Evolutionary conservation across 2,329 filamentous ascomycete genomes (phyloP), one percentile per base, ranked within the genome.

Genomic region (Colletotrichum liaoningense): DNA sequence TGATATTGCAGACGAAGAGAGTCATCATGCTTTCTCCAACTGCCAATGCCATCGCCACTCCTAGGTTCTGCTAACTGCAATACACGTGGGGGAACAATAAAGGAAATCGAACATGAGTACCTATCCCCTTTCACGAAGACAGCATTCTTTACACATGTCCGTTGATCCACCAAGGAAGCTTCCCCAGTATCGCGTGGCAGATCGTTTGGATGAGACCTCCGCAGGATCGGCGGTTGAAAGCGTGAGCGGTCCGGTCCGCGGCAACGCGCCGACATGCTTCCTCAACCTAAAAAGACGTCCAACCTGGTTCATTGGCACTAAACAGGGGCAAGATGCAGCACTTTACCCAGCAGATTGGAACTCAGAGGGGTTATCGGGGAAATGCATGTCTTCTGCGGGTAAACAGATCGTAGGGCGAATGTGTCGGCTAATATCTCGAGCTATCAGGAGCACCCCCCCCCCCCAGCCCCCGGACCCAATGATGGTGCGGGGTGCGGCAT

Each of bases 251-350:
- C 38, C 65, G 69, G 59, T 63, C 69, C 65, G 69, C 69, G 38
- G 65, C 26, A 55, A 33, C 42, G 28, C 33, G 22, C 33, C 42
- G 67, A 19, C 22, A 9, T 49, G 19, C 42, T 49, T 24, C n/a
- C 4, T 35, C 8, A 35, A 60, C 28, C 28, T 22, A 24, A 63
- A 54, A n/a, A 1, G 24, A 5, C n/a, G 33, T 56, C 35, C 46
- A 24, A 3, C 38, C 42, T 14, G 60, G 49, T 56, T 46, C 58
- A 55, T 33, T 38, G 16, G 19, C 46, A 46, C 67, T 73, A 70
- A 60, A 65, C 67, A 73, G 70, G 70, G 42, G 70, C 22, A 57
- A 1, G n/a, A 73, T 73, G 70, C 56, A 70, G 55, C 46, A 70
- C 14, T 55, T 49, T 57, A 49, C 49, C 60, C 55, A 60, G 22